Percentiles rank a stretch among this genome's conserved stretches.
Evolutionary conservation across 495 filamentous ascomycete species (phyloP).

Genomic region (Trichoderma reesei): DNA sequence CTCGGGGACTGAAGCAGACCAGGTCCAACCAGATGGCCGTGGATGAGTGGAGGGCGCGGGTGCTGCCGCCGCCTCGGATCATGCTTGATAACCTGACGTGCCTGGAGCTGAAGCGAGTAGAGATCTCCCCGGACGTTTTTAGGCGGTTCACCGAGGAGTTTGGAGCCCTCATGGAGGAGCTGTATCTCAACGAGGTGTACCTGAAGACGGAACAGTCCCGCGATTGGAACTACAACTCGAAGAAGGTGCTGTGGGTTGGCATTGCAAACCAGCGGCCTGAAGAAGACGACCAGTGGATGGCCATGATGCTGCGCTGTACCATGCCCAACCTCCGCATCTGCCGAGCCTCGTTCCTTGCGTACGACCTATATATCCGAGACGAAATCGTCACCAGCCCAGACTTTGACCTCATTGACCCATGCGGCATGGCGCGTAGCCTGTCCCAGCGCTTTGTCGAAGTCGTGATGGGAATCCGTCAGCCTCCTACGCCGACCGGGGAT

Average conservation of each 20-base stretch:
- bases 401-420: constrained; percentile 19
- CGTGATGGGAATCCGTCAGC: constrained; percentile 16
- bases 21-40: constrained; percentile 11
- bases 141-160: constrained; percentile 12
- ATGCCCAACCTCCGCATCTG: constrained; percentile 15
- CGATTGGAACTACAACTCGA: constrained; percentile 11
- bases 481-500: constrained; percentile 8
- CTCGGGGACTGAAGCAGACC: constrained; percentile 13
- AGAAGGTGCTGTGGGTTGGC: constrained; percentile 20
- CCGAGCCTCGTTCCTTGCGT: constrained; percentile 17
- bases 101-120: constrained; percentile 20
- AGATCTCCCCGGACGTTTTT: constrained; percentile 15
- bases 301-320: constrained; percentile 16
- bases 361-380: constrained; percentile 15
- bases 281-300: constrained; percentile 17
- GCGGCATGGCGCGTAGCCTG: constrained; percentile 15
- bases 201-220: constrained; percentile 16
- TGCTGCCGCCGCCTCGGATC: constrained; percentile 17
- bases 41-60: constrained; percentile 16
- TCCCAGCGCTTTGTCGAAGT: constrained; percentile 23
- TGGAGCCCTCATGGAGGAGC: constrained; percentile 16
- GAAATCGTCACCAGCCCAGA: not conserved
- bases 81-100: constrained; percentile 16
- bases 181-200: constrained; percentile 19
- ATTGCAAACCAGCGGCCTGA: constrained; percentile 17